Percentiles rank a stretch among this genome's conserved stretches.
Conservation (phyloP, 805 yeast species). For the Wickerhamiella hasegawae region DNA sequence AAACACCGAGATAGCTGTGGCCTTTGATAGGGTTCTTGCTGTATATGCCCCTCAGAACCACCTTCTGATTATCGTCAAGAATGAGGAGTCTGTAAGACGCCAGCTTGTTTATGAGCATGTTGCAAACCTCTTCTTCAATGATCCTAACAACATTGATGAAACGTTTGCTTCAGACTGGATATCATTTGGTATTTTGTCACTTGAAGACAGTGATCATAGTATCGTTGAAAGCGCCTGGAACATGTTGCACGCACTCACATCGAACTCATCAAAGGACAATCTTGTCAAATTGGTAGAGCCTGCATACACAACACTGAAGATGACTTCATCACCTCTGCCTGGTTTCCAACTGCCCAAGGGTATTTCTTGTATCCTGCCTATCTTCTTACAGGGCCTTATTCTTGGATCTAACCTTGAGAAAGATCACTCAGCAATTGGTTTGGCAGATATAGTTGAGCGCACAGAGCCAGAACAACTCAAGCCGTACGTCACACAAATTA, state of each 20-base stretch:
- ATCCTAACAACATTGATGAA: constrained; percentile 28
- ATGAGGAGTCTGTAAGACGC: constrained; percentile 52
- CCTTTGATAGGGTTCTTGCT: constrained; percentile 60
- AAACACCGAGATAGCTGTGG: no score
- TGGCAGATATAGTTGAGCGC: constrained; percentile 71
- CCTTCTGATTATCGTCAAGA: constrained; percentile 55
- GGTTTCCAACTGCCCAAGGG: constrained; percentile 59
- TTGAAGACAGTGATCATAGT: constrained; percentile 43
- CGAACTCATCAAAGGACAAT: constrained; percentile 57
- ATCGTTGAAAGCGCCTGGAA: constrained; percentile 52
- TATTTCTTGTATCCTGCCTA: constrained; percentile 74
- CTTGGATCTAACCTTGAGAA: constrained; percentile 75
- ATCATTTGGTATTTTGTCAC: constrained; percentile 45
- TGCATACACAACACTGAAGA: constrained; percentile 54
- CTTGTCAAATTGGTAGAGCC: constrained; percentile 67
- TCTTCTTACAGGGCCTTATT: constrained; percentile 90
- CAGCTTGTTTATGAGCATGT: constrained; percentile 36
- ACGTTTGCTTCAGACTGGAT: constrained; percentile 64
- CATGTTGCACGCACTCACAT: constrained; percentile 49
- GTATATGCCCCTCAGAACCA: constrained; percentile 33
- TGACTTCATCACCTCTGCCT: constrained; percentile 49
- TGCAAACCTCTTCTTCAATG: constrained; percentile 56
- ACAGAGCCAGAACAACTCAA: constrained; percentile 67
- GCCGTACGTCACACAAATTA: constrained; percentile 80
- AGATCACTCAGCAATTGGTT: constrained; percentile 75